Evolutionary conservation across 306 rosid genomes (phyloP).

Genomic region (Sicyos edulis): DNA sequence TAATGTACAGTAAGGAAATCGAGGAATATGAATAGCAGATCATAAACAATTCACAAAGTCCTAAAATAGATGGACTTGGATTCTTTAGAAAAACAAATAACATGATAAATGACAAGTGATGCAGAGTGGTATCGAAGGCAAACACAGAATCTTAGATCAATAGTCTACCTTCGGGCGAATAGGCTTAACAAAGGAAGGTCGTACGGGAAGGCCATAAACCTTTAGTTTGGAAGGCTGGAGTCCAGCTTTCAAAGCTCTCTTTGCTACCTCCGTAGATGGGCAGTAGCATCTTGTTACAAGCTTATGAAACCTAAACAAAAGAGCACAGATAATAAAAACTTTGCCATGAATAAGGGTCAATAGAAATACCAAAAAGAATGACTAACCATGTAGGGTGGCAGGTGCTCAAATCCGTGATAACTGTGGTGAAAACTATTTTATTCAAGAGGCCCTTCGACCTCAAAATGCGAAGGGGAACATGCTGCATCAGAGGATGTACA

Average conservation of each 20-base stretch:
- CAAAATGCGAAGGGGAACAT: slow-evolving; percentile 89
- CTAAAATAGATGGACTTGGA: neutral
- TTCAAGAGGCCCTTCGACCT: slow-evolving; percentile 77
- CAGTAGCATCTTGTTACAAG: slow-evolving; percentile 99
- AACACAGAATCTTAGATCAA: neutral
- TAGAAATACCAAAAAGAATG: slow-evolving; percentile 3
- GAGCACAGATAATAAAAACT: slow-evolving; percentile 30
- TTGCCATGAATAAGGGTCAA: slow-evolving; percentile 8
- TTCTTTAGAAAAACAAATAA: neutral
- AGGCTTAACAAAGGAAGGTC: slow-evolving; percentile 83
- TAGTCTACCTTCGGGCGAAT: slow-evolving; percentile 73
- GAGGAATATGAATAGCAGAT: too few relatives aligned
- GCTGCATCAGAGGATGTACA: slow-evolving; percentile 98
- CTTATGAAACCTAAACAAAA: slow-evolving; percentile 78
- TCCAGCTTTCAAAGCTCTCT: slow-evolving; percentile 85
- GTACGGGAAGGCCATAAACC: slow-evolving; percentile 82
- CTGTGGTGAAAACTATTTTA: slow-evolving; percentile 94
- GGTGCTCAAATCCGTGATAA: slow-evolving; percentile 93
- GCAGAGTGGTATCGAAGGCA: neutral
- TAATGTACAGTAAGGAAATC: neutral
- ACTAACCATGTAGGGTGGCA: slow-evolving; percentile 98
- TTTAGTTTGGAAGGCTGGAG: slow-evolving; percentile 74
- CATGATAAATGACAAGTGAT: neutral
- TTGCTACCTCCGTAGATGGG: slow-evolving; percentile 77
- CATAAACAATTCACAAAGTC: neutral